phyloP scores from a whole-genome alignment of 2,329 filamentous ascomycete genomes.

The Scytalidium lignicola region DNA sequence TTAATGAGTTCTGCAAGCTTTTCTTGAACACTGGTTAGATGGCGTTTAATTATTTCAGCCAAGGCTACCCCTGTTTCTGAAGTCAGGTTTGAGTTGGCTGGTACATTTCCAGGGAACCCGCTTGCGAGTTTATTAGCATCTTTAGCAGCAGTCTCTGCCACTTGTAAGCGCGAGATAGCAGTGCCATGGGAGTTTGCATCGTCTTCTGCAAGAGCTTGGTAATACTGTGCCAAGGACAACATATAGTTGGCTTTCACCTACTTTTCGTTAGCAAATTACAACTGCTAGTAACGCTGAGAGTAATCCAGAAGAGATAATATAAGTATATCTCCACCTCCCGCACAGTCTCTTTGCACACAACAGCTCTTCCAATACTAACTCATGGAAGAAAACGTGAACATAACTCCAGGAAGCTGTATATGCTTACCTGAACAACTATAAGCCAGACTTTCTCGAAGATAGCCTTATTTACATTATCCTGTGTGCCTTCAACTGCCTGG shows the following conservation, averaged over 20 bases:
- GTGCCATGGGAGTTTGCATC: conserved; percentile 83
- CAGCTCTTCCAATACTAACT: not conserved
- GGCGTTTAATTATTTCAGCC: conserved; percentile 78
- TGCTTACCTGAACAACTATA: conserved; percentile 66
- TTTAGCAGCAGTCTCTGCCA: conserved; percentile 72
- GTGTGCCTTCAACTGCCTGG: conserved; percentile 82
- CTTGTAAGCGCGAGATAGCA: conserved; percentile 75
- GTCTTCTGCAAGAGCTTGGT: conserved; percentile 85
- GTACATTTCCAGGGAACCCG: conserved; percentile 73
- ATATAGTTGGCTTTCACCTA: conserved; percentile 76
- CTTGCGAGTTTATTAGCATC: conserved; percentile 73
- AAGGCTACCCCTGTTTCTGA: conserved; percentile 72
- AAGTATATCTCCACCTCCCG: not conserved
- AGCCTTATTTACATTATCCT: conserved; percentile 85
- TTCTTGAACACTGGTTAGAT: conserved; percentile 74
- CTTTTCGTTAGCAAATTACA: conserved; percentile 10
- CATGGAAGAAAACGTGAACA: not conserved
- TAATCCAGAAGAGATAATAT: too few relatives aligned
- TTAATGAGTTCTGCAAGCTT: conserved; percentile 72
- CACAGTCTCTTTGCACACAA: not conserved
- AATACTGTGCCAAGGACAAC: conserved; percentile 85
- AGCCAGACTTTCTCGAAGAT: conserved; percentile 96
- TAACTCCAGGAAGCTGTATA: conserved; percentile 4
- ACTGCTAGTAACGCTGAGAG: not conserved
- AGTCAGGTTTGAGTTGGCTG: conserved; percentile 76